phyloP scores from a whole-genome alignment of 2,329 filamentous ascomycete species.

The Talaromyces sp. region DNA sequence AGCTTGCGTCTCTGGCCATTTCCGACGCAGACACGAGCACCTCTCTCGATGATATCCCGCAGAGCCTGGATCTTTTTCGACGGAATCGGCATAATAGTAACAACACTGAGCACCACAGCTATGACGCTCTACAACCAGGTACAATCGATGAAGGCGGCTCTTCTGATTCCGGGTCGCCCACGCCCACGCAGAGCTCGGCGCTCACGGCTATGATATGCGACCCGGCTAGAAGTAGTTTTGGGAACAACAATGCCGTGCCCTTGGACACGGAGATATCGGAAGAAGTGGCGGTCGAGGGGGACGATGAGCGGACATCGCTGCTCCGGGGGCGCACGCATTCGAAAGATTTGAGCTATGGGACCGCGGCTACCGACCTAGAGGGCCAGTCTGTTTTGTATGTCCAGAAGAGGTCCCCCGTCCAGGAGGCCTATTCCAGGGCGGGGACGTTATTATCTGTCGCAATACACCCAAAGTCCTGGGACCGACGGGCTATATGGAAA shows the following conservation, averaged over 20 bases:
- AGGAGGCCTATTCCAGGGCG: slow-evolving; percentile 17
- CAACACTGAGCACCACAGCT: slow-evolving; percentile 9
- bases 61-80: slow-evolving; percentile 26
- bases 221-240: slow-evolving; percentile 15
- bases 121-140: slow-evolving; percentile 8
- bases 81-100: slow-evolving; percentile 13
- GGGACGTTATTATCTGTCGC: slow-evolving; percentile 29
- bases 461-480: slow-evolving; percentile 65
- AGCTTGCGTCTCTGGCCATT: slow-evolving; percentile 77
- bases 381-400: slow-evolving; percentile 17
- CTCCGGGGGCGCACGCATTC: slow-evolving; percentile 25
- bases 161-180: neutral
- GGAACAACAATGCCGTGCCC: slow-evolving; percentile 16
- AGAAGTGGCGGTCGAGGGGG: slow-evolving; percentile 22
- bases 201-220: slow-evolving; percentile 49
- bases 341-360: slow-evolving; percentile 28
- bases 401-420: slow-evolving; percentile 3
- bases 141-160: neutral
- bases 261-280: slow-evolving; percentile 15
- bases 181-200: slow-evolving; percentile 34
- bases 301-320: slow-evolving; percentile 34
- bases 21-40: slow-evolving; percentile 45
- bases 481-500: slow-evolving; percentile 61
- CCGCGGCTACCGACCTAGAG: slow-evolving; percentile 26
- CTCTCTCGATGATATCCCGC: slow-evolving; percentile 24